Evolutionary conservation across 2,329 filamentous ascomycete genomes (phyloP), one percentile per base, ranked within the genome.

Genomic region (Aspergillus clavatus): DNA sequence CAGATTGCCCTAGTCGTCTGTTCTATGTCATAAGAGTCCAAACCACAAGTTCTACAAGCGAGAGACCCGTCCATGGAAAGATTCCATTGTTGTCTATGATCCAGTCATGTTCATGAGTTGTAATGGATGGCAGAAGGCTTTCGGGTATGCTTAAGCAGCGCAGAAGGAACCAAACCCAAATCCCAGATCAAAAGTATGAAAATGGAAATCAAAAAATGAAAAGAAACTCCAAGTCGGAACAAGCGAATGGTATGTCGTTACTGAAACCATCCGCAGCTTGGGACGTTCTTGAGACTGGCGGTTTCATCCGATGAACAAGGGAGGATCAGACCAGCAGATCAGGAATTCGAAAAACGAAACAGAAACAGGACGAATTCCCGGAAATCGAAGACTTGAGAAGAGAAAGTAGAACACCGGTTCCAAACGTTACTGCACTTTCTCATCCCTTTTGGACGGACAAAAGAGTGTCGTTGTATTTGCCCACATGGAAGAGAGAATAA

Each of bases 261-360:
- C 23, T 36, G 42, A 42, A 42, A 31, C 43, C 28, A 38, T 31
- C 36, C 36, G 38, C 39, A 49, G 23, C 42, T 28, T 40, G 18
- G 14, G 23, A 38, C 43, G 42, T 28, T 41, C 31, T 26, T 14
- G 31, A 46, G 22, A 35, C 29, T 14, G 28, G 40, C 39, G 27
- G 18, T 37, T 43, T 37, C 19, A 19, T 21, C 14, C 26, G 35
- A 38, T 37, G 36, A 12, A 29, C 21, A 43, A 40, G 44, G 43
- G 26, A 33, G 45, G 46, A 55, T 53, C 53, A 47, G 53, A 51
- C 53, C 51, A 54, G 54, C 54, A 53, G 53, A 56, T 56, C 49
- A 45, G 19, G 45, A 40, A 8, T 8, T 35, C 12, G 31, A 5
- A 46, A 54, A 38, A 42, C 28, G 46, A 38, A 40, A 42, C 28